Evolutionary conservation across 352 stramenopile genomes (phyloP).

Genomic region (Phytophthora fragariaefolia): DNA sequence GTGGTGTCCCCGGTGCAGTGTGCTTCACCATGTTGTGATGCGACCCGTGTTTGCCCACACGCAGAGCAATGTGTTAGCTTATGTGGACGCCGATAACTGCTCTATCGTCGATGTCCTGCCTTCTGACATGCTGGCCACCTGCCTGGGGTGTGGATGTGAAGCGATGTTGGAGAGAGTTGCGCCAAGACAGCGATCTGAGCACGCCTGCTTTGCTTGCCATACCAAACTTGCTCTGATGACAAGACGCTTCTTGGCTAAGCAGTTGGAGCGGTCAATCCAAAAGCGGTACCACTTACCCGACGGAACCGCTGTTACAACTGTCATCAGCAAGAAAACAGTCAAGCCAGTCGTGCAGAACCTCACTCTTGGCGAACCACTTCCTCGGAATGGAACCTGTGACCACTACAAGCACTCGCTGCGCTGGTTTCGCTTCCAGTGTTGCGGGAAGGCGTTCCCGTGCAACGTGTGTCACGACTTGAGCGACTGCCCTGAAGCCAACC

Average conservation of each 20-base stretch:
- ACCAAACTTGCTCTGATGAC: conserved; percentile 67
- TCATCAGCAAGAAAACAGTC: conserved; percentile 40
- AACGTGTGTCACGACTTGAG: conserved; percentile 77
- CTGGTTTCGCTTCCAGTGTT: conserved; percentile 87
- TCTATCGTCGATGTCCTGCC: conserved; percentile 64
- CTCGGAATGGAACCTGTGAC: conserved; percentile 64
- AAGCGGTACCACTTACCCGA: conserved; percentile 12
- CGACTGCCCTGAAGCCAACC: conserved; percentile 62
- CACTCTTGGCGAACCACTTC: conserved; percentile 64
- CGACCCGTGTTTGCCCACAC: conserved; percentile 68
- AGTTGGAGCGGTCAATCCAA: conserved; percentile 12
- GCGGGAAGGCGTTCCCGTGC: conserved; percentile 72
- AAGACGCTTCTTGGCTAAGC: conserved; percentile 53
- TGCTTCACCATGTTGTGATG: conserved; percentile 58
- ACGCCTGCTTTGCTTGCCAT: conserved; percentile 72
- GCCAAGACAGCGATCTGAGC: conserved; percentile 54
- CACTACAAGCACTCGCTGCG: conserved; percentile 78
- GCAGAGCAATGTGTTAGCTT: conserved; percentile 62
- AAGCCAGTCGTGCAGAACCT: conserved; percentile 52
- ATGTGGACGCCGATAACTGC: conserved; percentile 74
- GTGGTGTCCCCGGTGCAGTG: conserved; percentile 78
- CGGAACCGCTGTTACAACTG: conserved; percentile 3
- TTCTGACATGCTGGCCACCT: conserved; percentile 65
- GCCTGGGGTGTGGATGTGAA: conserved; percentile 62
- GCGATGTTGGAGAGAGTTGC: conserved; percentile 52